Percentiles rank a stretch among this genome's conserved stretches.
Evolutionary conservation across 805 yeast genomes (phyloP).

Genomic region (Candida odintsovae): DNA sequence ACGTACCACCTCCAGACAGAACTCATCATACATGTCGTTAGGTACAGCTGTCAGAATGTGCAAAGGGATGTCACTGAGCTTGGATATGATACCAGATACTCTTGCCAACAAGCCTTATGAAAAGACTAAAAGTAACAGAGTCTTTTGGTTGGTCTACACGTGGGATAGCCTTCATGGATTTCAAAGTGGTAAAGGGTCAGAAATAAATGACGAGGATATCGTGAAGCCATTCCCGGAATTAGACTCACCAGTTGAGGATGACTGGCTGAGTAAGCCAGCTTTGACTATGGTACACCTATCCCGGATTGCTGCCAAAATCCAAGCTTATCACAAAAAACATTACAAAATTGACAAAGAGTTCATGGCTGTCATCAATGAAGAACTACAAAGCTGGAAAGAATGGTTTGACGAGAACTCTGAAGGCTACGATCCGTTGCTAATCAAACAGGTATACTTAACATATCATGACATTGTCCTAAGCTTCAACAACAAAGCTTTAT

Average conservation of each 20-base stretch:
- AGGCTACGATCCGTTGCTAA: constrained; percentile 12
- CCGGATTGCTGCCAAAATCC: constrained; percentile 32
- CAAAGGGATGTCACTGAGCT: constrained; percentile 38
- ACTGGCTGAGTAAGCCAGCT: constrained; percentile 43
- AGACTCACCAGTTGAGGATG: constrained; percentile 18
- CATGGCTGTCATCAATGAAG: constrained; percentile 6
- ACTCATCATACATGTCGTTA: constrained; percentile 35
- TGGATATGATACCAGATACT: constrained; percentile 23
- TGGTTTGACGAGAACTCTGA: constrained; percentile 13
- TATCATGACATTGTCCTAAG: constrained; percentile 16
- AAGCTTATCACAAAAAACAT: constrained; percentile 16
- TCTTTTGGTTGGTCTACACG: constrained; percentile 50
- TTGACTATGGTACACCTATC: constrained; percentile 41
- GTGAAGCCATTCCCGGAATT: constrained; percentile 25
- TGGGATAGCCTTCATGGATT: constrained; percentile 48
- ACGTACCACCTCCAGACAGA: constrained; percentile 38
- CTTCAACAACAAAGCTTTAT: constrained; percentile 15
- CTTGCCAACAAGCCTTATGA: constrained; percentile 28
- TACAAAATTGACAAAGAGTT: constrained; percentile 18
- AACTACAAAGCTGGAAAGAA: constrained; percentile 16
- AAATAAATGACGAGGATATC: constrained; percentile 33
- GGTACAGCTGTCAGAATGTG: constrained; percentile 38
- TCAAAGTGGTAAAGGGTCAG: constrained; percentile 43
- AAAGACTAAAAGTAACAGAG: constrained; percentile 39
- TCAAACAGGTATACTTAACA: constrained; percentile 17